A percentile compares a stretch with the other conserved stretches of the same genome.
Evolutionary conservation across 2,329 filamentous ascomycete species (phyloP).

Genomic region (Trichoderma lentiforme): DNA sequence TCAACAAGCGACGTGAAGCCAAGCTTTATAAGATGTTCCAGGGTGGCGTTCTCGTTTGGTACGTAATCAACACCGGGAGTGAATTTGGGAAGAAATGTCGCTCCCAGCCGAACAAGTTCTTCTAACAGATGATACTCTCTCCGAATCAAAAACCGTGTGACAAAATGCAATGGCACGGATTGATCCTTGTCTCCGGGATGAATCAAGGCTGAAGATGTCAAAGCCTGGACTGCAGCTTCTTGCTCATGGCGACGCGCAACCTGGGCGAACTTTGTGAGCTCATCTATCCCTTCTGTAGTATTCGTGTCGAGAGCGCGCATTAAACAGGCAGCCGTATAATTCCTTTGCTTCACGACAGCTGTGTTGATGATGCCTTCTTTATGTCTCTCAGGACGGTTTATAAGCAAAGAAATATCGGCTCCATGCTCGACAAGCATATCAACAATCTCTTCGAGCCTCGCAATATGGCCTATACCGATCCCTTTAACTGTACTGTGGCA

Average conservation of each 20-base stretch:
- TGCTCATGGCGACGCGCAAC: not conserved
- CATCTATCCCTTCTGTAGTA: not conserved
- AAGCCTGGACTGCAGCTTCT: not conserved
- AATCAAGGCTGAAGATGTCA: not conserved
- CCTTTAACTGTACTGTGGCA: not conserved
- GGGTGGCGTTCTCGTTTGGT: not conserved
- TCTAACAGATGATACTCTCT: slow-evolving; percentile 26
- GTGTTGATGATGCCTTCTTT: not conserved
- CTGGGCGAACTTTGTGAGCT: not conserved
- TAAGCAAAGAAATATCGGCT: slow-evolving; percentile 14
- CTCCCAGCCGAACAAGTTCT: slow-evolving; percentile 19
- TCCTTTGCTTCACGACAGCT: not conserved
- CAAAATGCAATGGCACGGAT: not conserved
- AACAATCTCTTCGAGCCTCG: slow-evolving; percentile 26
- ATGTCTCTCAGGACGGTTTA: too few species aligned
- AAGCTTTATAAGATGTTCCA: slow-evolving; percentile 17
- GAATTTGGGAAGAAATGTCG: slow-evolving; percentile 15
- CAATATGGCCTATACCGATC: not conserved
- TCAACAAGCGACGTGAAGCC: slow-evolving; percentile 24
- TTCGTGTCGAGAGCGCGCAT: not conserved
- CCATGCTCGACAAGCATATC: slow-evolving; percentile 23
- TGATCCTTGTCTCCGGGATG: not conserved
- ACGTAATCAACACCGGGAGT: too few species aligned
- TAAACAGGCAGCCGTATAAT: slow-evolving; percentile 19
- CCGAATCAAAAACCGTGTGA: slow-evolving; percentile 9